Evolutionary conservation across 163 green algal species (phyloP).

Genomic region (Chlamydomonas reinhardtii): DNA sequence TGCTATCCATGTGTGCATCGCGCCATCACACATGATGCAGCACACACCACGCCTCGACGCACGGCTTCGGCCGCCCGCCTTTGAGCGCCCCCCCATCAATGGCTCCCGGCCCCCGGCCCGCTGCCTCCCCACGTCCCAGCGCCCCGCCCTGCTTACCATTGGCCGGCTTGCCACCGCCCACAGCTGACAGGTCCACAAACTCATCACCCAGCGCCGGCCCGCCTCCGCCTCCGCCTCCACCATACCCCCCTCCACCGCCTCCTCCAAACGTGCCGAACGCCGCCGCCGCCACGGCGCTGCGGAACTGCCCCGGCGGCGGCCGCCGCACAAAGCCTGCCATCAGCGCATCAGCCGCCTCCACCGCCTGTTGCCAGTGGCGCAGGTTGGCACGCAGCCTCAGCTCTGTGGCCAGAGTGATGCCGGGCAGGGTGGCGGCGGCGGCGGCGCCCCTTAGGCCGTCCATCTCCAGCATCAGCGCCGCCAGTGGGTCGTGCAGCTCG

Average conservation of each 20-base stretch:
- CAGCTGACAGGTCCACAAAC: slow-evolving; percentile 25
- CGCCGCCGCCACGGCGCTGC: slow-evolving; percentile 20
- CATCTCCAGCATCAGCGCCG: slow-evolving; percentile 73
- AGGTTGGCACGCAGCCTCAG: slow-evolving; percentile 63
- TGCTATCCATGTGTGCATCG: too few relatives aligned
- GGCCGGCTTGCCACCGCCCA: neutral
- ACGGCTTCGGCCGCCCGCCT: too few relatives aligned
- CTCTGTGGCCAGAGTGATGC: slow-evolving; percentile 73
- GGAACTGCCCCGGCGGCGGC: slow-evolving; percentile 17
- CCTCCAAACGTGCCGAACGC: slow-evolving; percentile 15
- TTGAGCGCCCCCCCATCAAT: neutral
- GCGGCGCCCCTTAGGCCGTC: slow-evolving; percentile 60
- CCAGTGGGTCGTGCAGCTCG: slow-evolving; percentile 78
- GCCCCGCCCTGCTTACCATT: neutral
- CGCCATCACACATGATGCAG: too few relatives aligned
- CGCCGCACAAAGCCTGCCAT: slow-evolving; percentile 28
- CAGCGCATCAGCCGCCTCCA: slow-evolving; percentile 54
- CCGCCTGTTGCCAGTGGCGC: slow-evolving; percentile 54
- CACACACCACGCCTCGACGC: too few relatives aligned
- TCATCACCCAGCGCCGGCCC: slow-evolving; percentile 12
- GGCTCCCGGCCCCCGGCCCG: neutral
- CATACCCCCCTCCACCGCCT: neutral
- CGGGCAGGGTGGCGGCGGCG: slow-evolving; percentile 66
- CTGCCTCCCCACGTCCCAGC: too few relatives aligned
- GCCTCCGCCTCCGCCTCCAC: neutral